Base-by-base conservation (phyloP, 768 basidiomycete genomes). In the Auricularia auricula-judae region DNA sequence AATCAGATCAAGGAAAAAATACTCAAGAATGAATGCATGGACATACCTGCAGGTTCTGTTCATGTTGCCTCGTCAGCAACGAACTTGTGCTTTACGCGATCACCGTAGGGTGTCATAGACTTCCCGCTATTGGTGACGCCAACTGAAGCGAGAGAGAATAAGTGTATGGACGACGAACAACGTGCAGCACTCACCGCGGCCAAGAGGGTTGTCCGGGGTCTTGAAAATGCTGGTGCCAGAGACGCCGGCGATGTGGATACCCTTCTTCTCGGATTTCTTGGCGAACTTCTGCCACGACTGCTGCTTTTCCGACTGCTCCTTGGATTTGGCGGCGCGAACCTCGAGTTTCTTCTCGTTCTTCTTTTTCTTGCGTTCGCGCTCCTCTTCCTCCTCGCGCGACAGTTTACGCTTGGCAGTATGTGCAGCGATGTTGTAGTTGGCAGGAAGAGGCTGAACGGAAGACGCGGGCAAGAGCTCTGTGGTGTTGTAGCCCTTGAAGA, bases 291-390 rank as follows among this genome's bases (percentile, higher is more conserved):
- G 91, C 93, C 93, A 96, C 56, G 86, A 86, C 65, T 84, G 84
- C 76, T 94, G 91, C 76, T 93, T 92, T 67, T 79, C 79, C 36
- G 77, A 80, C 77, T 95, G 93, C 72, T 95, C 93, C 74, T 93
- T 91, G 10, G 91, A 89, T 76, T 95, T 95, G 8, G 85, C 82
- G 42, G 91, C 91, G 70, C 82, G 85, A 18, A 78, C 82, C 78
- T 94, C 93, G 51, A 91, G 68, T 75, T 94, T 94, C 80, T 93
- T 93, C 80, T 94, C 93, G 71, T 93, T 94, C 79, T 92, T 93
- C 80, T 93, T 93, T 82, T 91, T 91, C 84, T 93, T 94, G 74
- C 76, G 78, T 68, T 93, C 93, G 74, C 85, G 81, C 76, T 94
- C 92, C 69, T 91, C 90, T 73, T 93, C 93, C 74, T 93, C 91